These are phyloP conservation scores for Cercospora nicotianae DNA, from an alignment of 2,329 filamentous ascomycete species.

Conservation along the genomic window DNA sequence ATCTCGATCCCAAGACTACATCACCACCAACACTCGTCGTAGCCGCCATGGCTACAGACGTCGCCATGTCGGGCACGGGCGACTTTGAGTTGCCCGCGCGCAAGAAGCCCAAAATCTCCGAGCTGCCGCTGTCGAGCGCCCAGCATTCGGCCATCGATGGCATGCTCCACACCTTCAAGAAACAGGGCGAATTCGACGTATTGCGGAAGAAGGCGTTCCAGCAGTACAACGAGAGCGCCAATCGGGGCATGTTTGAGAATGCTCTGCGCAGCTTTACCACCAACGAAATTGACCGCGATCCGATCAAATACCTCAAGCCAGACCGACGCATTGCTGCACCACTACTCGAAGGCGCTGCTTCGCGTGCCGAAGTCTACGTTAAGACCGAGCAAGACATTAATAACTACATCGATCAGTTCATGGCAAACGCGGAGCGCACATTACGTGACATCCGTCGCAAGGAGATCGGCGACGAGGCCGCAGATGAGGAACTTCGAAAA, in stretches of 20 bases:
- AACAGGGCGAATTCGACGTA: constrained; percentile 78
- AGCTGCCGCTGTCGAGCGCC: constrained; percentile 71
- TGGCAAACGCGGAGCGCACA: constrained; percentile 65
- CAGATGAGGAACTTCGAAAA: constrained; percentile 62
- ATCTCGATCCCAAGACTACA: not conserved
- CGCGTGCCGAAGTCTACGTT: constrained; percentile 73
- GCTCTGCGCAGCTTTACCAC: constrained; percentile 56
- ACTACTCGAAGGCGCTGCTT: constrained; percentile 74
- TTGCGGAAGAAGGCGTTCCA: constrained; percentile 76
- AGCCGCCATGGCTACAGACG: constrained; percentile 29
- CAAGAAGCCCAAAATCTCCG: constrained; percentile 69
- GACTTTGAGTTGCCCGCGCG: constrained; percentile 40
- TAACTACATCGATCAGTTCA: constrained; percentile 63
- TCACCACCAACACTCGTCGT: not conserved
- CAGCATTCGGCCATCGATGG: constrained; percentile 72
- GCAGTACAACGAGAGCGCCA: constrained; percentile 60
- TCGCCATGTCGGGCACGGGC: constrained; percentile 32
- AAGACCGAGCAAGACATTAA: constrained; percentile 68
- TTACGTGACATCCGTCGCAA: constrained; percentile 67
- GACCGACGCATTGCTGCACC: constrained; percentile 72
- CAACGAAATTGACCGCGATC: constrained; percentile 74
- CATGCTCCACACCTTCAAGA: constrained; percentile 79
- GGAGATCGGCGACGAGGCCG: constrained; percentile 69
- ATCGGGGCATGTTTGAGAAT: constrained; percentile 44
- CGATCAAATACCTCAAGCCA: constrained; percentile 65